phyloP scores from a whole-genome alignment of 2,329 filamentous ascomycete species.

The Aspergillus amoenus region DNA sequence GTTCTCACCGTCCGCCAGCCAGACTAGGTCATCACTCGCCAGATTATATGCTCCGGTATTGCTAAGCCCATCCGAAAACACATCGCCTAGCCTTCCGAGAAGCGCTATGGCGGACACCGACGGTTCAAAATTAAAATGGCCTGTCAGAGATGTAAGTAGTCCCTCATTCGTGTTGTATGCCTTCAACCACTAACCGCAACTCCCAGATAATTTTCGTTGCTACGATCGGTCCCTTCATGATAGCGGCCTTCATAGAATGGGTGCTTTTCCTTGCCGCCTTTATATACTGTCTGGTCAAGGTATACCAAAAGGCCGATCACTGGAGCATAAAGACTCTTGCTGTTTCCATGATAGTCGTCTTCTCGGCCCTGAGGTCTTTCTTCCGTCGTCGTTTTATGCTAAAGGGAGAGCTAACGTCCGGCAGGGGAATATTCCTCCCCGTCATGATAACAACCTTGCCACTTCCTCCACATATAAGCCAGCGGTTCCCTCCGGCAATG shows the following conservation, averaged over 20 bases:
- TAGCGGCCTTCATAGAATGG: slow-evolving; percentile 88
- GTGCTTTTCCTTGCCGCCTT: slow-evolving; percentile 94
- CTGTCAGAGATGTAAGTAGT: slow-evolving; percentile 38
- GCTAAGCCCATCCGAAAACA: not conserved
- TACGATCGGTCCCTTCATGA: slow-evolving; percentile 77
- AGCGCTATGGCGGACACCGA: slow-evolving; percentile 2
- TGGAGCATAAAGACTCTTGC: slow-evolving; percentile 78
- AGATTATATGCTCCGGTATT: not conserved
- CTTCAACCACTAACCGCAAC: not conserved
- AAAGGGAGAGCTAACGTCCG: not conserved
- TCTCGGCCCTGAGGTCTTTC: slow-evolving; percentile 70
- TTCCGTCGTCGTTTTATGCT: not conserved
- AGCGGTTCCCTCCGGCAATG: slow-evolving; percentile 69
- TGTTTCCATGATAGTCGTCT: slow-evolving; percentile 70
- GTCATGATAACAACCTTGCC: slow-evolving; percentile 94
- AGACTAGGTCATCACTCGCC: not conserved
- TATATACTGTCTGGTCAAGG: slow-evolving; percentile 84
- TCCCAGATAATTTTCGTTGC: slow-evolving; percentile 77
- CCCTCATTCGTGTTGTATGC: not conserved
- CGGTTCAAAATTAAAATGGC: slow-evolving; percentile 26
- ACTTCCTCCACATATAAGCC: slow-evolving; percentile 69
- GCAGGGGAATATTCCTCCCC: slow-evolving; percentile 78
- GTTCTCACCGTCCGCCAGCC: not conserved
- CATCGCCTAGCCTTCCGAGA: not conserved
- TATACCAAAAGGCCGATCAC: slow-evolving; percentile 84